Conservation (phyloP, 192 early-diverging fungal species). For the Pilaira anomala region DNA sequence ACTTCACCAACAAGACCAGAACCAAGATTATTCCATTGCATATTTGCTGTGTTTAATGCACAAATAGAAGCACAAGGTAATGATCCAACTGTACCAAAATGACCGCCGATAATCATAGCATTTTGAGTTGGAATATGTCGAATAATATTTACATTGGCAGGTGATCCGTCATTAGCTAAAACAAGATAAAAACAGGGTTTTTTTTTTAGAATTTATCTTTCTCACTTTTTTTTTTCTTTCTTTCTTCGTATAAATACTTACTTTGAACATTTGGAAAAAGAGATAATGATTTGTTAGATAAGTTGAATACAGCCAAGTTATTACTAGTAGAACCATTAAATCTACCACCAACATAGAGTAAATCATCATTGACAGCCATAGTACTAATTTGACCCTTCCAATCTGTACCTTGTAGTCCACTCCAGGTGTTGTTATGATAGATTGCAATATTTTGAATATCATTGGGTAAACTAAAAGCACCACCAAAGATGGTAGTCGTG, state of each 20-base stretch:
- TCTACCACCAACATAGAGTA: slow-evolving; percentile 58
- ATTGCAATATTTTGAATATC: slow-evolving; percentile 49
- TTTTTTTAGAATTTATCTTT: too few species aligned
- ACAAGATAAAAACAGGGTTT: slow-evolving; percentile 22
- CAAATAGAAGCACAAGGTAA: slow-evolving; percentile 34
- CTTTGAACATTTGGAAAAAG: slow-evolving; percentile 24
- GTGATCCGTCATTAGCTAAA: slow-evolving; percentile 29
- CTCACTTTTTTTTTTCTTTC: too few species aligned
- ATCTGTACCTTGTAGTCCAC: slow-evolving; percentile 32
- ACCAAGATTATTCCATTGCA: slow-evolving; percentile 37
- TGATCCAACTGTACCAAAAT: slow-evolving; percentile 51
- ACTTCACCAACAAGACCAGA: slow-evolving; percentile 33
- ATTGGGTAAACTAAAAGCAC: slow-evolving; percentile 46
- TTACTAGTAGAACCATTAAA: slow-evolving; percentile 30
- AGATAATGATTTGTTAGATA: slow-evolving; percentile 40
- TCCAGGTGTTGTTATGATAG: slow-evolving; percentile 44
- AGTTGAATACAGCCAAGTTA: slow-evolving; percentile 46
- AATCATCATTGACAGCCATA: slow-evolving; percentile 47
- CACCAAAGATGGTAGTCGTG: slow-evolving; percentile 45
- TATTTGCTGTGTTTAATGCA: slow-evolving; percentile 19
- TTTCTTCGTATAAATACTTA: too few species aligned
- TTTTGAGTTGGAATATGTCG: slow-evolving; percentile 18
- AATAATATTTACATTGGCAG: slow-evolving; percentile 26
- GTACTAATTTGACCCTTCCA: slow-evolving; percentile 50
- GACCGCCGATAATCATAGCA: slow-evolving; percentile 51